A percentile compares a stretch with the other conserved stretches of the same genome.
These are phyloP conservation scores for Fusarium liriodendri DNA, from an alignment of 2,329 filamentous ascomycete species.

Conservation along the genomic window DNA sequence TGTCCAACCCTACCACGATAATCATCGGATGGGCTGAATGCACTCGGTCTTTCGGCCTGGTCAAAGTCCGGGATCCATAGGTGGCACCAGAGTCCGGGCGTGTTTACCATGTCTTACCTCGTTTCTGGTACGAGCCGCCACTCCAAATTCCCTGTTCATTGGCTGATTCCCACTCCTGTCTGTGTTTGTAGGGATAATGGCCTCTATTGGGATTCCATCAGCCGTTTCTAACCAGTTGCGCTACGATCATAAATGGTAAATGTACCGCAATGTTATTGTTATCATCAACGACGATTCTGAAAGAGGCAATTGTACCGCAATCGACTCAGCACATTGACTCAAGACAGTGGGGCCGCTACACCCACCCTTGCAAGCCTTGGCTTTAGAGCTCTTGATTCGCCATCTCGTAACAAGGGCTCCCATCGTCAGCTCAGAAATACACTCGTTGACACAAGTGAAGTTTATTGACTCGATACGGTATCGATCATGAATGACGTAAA, in stretches of 20 bases:
- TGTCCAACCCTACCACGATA: not conserved
- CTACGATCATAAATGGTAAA: not conserved
- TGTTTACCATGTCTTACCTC: not conserved
- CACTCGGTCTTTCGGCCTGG: not conserved
- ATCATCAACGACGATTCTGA: not conserved
- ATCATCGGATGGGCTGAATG: not conserved
- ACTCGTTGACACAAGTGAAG: not conserved
- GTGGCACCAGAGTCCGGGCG: not conserved
- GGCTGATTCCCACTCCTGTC: not conserved
- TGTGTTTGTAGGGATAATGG: not conserved
- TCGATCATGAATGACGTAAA: not conserved
- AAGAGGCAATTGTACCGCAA: not conserved
- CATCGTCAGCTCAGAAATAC: not conserved
- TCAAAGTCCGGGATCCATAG: not conserved
- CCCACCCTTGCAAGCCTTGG: not conserved
- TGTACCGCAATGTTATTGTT: not conserved
- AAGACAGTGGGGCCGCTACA: not conserved
- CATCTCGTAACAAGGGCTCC: not conserved
- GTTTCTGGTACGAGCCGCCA: not conserved
- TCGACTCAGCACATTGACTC: not conserved
- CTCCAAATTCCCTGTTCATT: not conserved
- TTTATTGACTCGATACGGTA: not conserved
- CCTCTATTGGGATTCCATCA: not conserved
- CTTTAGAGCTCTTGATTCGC: not conserved
- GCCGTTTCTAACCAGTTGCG: not conserved